Evolutionary conservation across 768 basidiomycete species (phyloP).

Genomic region (Leccinum pellstonianum): DNA sequence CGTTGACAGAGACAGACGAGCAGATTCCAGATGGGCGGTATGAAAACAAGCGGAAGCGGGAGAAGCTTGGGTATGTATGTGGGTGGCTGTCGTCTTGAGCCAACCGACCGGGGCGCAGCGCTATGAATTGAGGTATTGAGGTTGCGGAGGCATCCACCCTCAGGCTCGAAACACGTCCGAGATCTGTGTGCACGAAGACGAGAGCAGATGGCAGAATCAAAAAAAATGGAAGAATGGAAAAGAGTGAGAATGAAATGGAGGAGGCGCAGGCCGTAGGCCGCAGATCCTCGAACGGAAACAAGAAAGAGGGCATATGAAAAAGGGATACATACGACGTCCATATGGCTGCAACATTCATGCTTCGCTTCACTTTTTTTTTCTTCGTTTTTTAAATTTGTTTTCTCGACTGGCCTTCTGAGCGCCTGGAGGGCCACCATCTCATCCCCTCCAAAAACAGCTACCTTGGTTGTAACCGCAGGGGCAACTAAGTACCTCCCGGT

Average conservation of each 20-base stretch:
- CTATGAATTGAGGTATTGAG: not conserved
- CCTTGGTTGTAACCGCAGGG: constrained; percentile 22
- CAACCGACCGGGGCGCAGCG: not conserved
- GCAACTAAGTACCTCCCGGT: constrained; percentile 28
- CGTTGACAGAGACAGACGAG: not conserved
- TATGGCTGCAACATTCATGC: not conserved
- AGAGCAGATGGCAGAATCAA: not conserved
- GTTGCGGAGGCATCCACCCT: not conserved
- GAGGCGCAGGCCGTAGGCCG: not conserved
- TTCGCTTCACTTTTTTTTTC: not conserved
- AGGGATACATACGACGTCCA: not conserved
- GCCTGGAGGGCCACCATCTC: constrained; percentile 5
- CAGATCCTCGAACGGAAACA: not conserved
- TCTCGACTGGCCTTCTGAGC: not conserved
- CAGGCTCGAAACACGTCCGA: not conserved
- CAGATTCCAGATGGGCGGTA: not conserved
- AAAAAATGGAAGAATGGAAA: not conserved
- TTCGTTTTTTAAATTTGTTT: not conserved
- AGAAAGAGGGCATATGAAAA: not conserved
- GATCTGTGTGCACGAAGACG: not conserved
- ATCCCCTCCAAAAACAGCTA: not conserved
- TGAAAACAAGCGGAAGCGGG: not conserved
- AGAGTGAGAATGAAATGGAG: not conserved
- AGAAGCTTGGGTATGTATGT: not conserved
- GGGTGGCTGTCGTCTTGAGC: not conserved